Percentiles rank a stretch among this genome's conserved stretches.
phyloP scores from a whole-genome alignment of 2,329 filamentous ascomycete genomes.

The Botrytis aclada region DNA sequence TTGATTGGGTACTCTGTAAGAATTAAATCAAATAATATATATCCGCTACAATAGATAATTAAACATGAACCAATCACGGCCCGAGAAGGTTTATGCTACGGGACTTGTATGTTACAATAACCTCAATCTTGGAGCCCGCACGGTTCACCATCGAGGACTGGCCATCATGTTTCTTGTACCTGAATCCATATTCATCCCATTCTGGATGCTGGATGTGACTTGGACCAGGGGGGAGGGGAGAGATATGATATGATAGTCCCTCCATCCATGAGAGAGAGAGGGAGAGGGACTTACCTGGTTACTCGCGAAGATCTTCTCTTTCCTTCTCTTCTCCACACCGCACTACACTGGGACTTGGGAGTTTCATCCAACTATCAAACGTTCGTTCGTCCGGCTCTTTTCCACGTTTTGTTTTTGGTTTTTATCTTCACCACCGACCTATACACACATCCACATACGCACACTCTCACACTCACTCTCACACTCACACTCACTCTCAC shows the following conservation, averaged over 20 bases:
- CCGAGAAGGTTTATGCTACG: not conserved
- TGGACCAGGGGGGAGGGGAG: not conserved
- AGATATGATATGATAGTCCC: not conserved
- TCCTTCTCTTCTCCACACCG: not conserved
- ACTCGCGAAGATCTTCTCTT: not conserved
- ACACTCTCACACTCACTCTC: not conserved
- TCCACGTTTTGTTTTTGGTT: not conserved
- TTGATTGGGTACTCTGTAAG: not conserved
- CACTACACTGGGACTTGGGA: not conserved
- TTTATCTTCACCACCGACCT: not conserved
- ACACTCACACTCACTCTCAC: not conserved
- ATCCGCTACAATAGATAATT: not conserved
- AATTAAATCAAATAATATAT: not conserved
- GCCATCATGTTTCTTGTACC: not conserved
- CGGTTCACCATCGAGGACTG: not conserved
- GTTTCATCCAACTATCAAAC: not conserved
- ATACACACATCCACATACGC: not conserved
- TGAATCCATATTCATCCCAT: not conserved
- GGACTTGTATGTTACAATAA: conserved; percentile 1
- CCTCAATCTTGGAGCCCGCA: not conserved
- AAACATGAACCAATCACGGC: not conserved
- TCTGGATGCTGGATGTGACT: not conserved
- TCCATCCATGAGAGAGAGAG: not conserved
- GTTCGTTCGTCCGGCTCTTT: not conserved
- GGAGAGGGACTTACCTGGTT: too few species aligned